These are phyloP conservation scores for Yamadazyma jaroonii DNA, from an alignment of 1,139 yeast genomes.

Conservation along the genomic window DNA sequence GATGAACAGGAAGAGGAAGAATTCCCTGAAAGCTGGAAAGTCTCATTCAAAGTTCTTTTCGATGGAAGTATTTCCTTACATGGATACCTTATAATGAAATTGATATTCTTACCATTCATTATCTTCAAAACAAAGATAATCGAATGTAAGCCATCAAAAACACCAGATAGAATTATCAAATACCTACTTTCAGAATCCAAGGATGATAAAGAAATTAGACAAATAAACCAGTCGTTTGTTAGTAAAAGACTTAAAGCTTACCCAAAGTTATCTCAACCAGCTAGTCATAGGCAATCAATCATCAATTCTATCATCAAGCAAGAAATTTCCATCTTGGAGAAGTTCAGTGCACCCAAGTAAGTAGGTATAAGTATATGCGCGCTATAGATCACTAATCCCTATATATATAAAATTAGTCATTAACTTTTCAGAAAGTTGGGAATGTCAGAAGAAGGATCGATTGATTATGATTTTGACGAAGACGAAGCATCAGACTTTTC, in stretches of 20 bases:
- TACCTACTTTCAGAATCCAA: conserved; percentile 12
- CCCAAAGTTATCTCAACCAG: conserved; percentile 6
- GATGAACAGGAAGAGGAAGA: conserved; percentile 15
- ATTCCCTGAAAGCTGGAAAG: conserved; percentile 30
- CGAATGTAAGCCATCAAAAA: conserved; percentile 9
- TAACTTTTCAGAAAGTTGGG: not conserved
- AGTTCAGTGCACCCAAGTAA: no score
- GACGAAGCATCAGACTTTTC: conserved; percentile 12
- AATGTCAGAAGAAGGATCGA: conserved; percentile 18
- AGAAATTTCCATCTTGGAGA: conserved; percentile 17
- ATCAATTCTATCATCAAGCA: conserved; percentile 15
- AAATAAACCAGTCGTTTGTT: conserved; percentile 21
- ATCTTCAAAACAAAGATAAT: conserved; percentile 19
- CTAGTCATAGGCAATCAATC: conserved; percentile 8
- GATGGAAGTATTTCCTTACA: conserved; percentile 26
- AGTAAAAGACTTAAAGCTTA: conserved; percentile 18
- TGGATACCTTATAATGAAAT: conserved; percentile 24
- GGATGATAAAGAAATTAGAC: conserved; percentile 6
- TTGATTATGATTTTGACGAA: conserved; percentile 23
- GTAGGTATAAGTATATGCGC: conserved; percentile 2
- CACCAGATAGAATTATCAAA: conserved; percentile 16
- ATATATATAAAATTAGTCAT: not conserved
- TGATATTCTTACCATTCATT: conserved; percentile 24
- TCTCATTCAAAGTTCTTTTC: conserved; percentile 20
- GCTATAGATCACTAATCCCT: not conserved